These are phyloP conservation scores for Ceratobasidium papillatum DNA, from an alignment of 1,284 basidiomycete genomes.

Conservation along the genomic window DNA sequence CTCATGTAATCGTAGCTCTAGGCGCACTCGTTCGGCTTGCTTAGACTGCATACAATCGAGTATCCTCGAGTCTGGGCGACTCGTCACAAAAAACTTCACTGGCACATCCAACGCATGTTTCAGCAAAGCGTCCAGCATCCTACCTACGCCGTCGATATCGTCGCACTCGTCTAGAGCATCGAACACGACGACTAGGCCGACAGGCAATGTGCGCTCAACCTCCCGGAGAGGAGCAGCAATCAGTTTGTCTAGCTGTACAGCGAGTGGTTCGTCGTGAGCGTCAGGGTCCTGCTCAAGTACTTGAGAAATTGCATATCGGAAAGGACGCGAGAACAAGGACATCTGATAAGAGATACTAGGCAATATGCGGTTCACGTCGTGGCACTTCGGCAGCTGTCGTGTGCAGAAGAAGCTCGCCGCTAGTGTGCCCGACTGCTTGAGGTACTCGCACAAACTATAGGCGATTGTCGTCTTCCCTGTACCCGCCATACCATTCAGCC, in stretches of 20 bases:
- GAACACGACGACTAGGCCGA: neutral
- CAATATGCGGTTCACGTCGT: constrained; percentile 1
- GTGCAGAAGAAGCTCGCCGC: constrained; percentile 7
- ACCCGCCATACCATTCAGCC: constrained; percentile 5
- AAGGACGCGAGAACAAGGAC: neutral
- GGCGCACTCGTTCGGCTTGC: neutral
- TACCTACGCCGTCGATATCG: neutral
- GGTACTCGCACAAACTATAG: neutral
- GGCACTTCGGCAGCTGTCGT: neutral
- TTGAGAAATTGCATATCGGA: neutral
- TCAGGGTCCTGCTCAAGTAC: neutral
- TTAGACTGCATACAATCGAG: neutral
- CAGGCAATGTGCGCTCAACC: neutral
- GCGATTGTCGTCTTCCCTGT: constrained; percentile 4
- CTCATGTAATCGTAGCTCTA: constrained; percentile 23
- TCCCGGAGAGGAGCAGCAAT: neutral
- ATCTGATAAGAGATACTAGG: constrained; percentile 16
- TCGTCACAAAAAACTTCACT: neutral
- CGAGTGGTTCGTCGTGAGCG: neutral
- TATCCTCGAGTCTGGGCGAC: neutral
- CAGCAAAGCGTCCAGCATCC: neutral
- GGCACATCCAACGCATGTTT: neutral
- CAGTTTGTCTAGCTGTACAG: neutral
- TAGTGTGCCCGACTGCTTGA: neutral
- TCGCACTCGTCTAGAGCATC: constrained; percentile 13